Percentiles rank a stretch among this genome's conserved stretches.
phyloP scores from a whole-genome alignment of 2,329 filamentous ascomycete species.

The Trichophyton mentagrophytes region DNA sequence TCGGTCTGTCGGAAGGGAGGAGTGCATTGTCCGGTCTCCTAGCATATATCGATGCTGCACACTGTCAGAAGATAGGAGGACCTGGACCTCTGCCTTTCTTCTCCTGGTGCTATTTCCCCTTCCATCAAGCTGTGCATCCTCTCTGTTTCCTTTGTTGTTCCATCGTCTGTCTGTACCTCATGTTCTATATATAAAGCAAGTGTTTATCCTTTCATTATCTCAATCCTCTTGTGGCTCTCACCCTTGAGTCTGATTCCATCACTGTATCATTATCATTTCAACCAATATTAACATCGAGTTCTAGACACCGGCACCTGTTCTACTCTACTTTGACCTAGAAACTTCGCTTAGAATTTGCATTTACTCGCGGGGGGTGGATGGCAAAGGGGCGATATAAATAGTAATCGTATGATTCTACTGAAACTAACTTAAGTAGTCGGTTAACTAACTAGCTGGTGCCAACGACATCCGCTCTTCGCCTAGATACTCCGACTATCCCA shows the following conservation, averaged over 20 bases:
- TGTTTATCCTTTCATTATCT: neutral
- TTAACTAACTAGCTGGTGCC: too few relatives aligned
- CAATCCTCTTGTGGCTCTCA: neutral
- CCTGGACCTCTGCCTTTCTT: neutral
- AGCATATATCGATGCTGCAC: neutral
- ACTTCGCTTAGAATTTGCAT: neutral
- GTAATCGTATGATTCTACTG: too few relatives aligned
- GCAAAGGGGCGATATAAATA: too few relatives aligned
- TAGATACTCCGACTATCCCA: too few relatives aligned
- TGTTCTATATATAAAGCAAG: slow-evolving; percentile 4
- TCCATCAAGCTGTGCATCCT: neutral
- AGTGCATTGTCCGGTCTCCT: neutral
- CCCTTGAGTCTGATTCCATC: neutral
- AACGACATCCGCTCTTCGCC: too few relatives aligned
- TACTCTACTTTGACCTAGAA: too few relatives aligned
- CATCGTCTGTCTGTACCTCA: neutral
- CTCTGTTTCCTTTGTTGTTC: neutral
- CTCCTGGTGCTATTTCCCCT: neutral
- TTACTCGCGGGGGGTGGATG: neutral
- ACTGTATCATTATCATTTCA: neutral
- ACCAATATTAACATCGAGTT: neutral
- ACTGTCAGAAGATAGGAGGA: neutral
- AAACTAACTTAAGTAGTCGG: too few relatives aligned
- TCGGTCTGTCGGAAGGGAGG: neutral
- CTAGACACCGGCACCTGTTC: too few relatives aligned